Evolutionary conservation across 331 rosid species (phyloP).

Genomic region (Rosa hybrid): DNA sequence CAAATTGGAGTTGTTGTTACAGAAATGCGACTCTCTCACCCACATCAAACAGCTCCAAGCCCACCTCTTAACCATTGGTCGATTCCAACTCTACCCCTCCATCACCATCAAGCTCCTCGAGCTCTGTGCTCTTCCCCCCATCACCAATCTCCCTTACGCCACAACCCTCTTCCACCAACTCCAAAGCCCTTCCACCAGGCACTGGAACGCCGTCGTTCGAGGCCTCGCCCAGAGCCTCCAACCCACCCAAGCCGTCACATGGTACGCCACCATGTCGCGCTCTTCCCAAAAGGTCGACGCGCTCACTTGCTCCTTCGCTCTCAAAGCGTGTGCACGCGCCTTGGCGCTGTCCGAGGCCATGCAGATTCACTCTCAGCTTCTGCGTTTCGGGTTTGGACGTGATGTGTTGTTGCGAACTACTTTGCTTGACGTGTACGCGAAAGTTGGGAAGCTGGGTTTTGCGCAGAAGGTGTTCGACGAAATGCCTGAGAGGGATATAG

Average conservation of each 20-base stretch:
- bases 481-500: constrained; percentile 60
- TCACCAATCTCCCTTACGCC: constrained; percentile 61
- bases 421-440: constrained; percentile 70
- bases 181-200: constrained; percentile 60
- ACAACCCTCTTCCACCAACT: constrained; percentile 45
- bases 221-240: constrained; percentile 69
- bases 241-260: constrained; percentile 61
- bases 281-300: constrained; percentile 54
- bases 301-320: constrained; percentile 69
- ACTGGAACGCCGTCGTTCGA: constrained; percentile 78
- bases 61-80: constrained; percentile 55
- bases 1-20: constrained; percentile 36
- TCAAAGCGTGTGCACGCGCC: constrained; percentile 83
- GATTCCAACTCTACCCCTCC: constrained; percentile 54
- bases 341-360: constrained; percentile 58
- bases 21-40: constrained; percentile 54
- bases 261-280: constrained; percentile 53
- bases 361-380: constrained; percentile 65
- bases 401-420: constrained; percentile 63
- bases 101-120: constrained; percentile 67
- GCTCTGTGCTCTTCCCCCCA: constrained; percentile 61
- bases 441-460: constrained; percentile 51
- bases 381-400: constrained; percentile 56
- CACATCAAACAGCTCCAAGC: constrained; percentile 70
- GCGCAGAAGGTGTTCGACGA: constrained; percentile 74